Conservation (phyloP, 2,329 filamentous ascomycete genomes). For the Emmonsiellopsis sp. region DNA sequence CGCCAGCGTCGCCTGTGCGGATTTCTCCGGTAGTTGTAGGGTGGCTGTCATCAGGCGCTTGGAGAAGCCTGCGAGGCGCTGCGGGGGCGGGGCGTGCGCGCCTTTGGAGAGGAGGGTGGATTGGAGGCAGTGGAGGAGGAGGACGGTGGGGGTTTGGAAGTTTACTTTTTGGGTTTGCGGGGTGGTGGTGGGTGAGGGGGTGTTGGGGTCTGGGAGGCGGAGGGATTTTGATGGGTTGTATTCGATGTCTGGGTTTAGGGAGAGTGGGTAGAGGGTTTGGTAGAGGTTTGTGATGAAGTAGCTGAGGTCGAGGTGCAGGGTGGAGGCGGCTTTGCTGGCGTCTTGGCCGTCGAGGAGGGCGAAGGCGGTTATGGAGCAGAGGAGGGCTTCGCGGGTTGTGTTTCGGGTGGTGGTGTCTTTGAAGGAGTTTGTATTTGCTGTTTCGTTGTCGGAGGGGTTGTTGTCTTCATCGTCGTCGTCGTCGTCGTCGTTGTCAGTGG, state of each 20-base stretch:
- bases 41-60: constrained; percentile 80
- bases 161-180: constrained; percentile 61
- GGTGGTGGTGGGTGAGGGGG: constrained; percentile 23
- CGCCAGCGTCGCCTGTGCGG: constrained; percentile 66
- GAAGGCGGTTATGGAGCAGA: constrained; percentile 93
- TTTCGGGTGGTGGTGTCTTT: constrained; percentile 50
- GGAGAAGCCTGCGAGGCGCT: constrained; percentile 80
- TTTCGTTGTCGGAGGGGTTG: constrained; percentile 33
- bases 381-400: constrained; percentile 72
- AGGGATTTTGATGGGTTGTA: constrained; percentile 62
- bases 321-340: constrained; percentile 69
- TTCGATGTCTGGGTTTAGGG: constrained; percentile 78
- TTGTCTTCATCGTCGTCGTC: constrained; percentile 36
- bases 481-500: constrained; percentile 38
- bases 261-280: constrained; percentile 68
- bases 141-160: constrained; percentile 85
- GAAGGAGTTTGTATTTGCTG: constrained; percentile 40
- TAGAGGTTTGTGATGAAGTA: constrained; percentile 96
- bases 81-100: constrained; percentile 65
- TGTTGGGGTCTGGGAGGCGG: constrained; percentile 58
- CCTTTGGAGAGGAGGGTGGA: constrained; percentile 69
- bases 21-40: constrained; percentile 86
- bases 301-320: constrained; percentile 79
- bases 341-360: constrained; percentile 94
- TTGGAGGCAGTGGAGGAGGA: constrained; percentile 78